Evolutionary conservation across 345 rosid genomes (phyloP).

Genomic region (Raphanus sativus): DNA sequence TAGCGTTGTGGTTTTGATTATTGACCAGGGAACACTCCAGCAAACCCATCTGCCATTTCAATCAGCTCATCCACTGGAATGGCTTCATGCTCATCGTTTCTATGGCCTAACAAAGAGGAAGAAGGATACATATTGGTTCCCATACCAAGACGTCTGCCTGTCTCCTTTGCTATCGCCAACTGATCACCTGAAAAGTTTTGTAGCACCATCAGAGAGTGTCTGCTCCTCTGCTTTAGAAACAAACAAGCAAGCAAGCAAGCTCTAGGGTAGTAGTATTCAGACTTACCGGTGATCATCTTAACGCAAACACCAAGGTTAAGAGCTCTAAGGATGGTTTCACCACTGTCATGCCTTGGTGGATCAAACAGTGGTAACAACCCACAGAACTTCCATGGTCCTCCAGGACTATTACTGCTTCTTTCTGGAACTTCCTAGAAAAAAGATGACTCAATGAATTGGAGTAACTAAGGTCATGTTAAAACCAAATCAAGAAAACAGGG

Average conservation of each 20-base stretch:
- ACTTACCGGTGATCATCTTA: constrained; percentile 92
- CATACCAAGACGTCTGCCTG: constrained; percentile 98
- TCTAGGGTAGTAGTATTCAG: neutral
- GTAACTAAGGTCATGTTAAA: neutral
- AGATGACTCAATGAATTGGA: constrained; percentile 14
- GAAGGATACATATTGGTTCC: constrained; percentile 97
- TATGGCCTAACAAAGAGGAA: constrained; percentile 75
- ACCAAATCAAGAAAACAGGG: constrained; percentile 6
- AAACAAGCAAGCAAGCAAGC: neutral
- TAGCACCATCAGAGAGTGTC: neutral
- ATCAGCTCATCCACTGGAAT: constrained; percentile 88
- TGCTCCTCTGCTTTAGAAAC: neutral
- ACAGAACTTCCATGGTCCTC: constrained; percentile 91
- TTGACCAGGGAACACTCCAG: constrained; percentile 94
- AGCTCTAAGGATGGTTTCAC: constrained; percentile 90
- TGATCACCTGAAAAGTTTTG: constrained; percentile 59
- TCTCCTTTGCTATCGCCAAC: constrained; percentile 94
- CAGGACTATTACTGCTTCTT: constrained; percentile 62
- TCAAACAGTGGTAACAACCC: constrained; percentile 93
- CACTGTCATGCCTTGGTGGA: constrained; percentile 98
- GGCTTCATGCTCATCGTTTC: constrained; percentile 66
- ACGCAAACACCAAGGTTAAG: constrained; percentile 91
- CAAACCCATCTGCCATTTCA: constrained; percentile 96
- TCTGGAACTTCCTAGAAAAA: constrained; percentile 77
- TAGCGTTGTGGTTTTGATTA: neutral